Evolutionary conservation across 2,329 filamentous ascomycete genomes (phyloP).

Genomic region (Clarireedia paspali): DNA sequence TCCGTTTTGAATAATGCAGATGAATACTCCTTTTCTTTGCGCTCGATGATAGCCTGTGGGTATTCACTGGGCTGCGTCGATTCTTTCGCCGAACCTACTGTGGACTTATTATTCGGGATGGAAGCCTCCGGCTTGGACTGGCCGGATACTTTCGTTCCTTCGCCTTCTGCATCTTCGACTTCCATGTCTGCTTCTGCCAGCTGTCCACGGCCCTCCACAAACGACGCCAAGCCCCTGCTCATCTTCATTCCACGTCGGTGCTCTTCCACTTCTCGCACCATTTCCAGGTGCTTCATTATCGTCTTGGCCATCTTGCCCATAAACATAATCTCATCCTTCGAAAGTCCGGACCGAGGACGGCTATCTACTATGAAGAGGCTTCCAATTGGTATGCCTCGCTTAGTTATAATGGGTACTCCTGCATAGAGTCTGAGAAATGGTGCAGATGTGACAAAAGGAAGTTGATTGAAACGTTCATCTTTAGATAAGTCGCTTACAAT

Average conservation of each 20-base stretch:
- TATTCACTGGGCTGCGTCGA: slow-evolving; percentile 8
- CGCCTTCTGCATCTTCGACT: slow-evolving; percentile 24
- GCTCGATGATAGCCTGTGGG: slow-evolving; percentile 11
- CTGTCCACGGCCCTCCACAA: slow-evolving; percentile 39
- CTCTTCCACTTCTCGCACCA: slow-evolving; percentile 44
- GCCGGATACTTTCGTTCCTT: slow-evolving; percentile 26
- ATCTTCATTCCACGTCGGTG: slow-evolving; percentile 47
- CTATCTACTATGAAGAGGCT: slow-evolving; percentile 54
- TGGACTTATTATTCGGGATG: slow-evolving; percentile 16
- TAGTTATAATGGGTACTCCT: slow-evolving; percentile 29
- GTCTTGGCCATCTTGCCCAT: slow-evolving; percentile 50
- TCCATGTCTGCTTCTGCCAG: slow-evolving; percentile 24
- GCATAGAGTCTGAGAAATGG: slow-evolving; percentile 28
- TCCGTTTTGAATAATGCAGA: slow-evolving; percentile 16
- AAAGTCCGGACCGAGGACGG: slow-evolving; percentile 42
- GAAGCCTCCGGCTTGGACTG: slow-evolving; percentile 23
- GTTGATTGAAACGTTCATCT: slow-evolving; percentile 25
- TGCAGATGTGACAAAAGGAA: slow-evolving; percentile 23
- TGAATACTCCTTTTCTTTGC: slow-evolving; percentile 24
- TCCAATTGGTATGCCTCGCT: slow-evolving; percentile 41
- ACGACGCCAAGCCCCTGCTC: slow-evolving; percentile 45
- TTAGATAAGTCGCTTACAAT: slow-evolving; percentile 25
- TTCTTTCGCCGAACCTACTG: slow-evolving; percentile 10
- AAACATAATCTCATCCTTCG: slow-evolving; percentile 41
- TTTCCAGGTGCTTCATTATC: slow-evolving; percentile 55